Percentiles rank a stretch among this genome's conserved stretches.
These are phyloP conservation scores for Calonectria naviculata DNA, from an alignment of 2,329 filamentous ascomycete genomes.

Conservation along the genomic window DNA sequence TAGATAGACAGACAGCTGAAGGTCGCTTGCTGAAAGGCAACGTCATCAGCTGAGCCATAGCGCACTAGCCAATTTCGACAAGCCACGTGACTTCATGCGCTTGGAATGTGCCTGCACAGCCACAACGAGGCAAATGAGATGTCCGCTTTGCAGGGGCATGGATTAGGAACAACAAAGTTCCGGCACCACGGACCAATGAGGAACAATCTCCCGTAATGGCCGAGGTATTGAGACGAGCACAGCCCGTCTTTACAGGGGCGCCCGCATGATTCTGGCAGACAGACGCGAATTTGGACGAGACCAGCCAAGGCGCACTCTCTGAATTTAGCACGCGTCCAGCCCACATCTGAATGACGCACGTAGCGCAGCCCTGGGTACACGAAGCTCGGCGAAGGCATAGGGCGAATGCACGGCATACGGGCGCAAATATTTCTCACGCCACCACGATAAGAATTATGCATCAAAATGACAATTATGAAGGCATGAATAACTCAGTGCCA, in stretches of 20 bases:
- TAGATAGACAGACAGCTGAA: not conserved
- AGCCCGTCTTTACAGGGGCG: not conserved
- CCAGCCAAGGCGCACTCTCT: not conserved
- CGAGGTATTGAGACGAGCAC: not conserved
- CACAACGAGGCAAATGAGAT: not conserved
- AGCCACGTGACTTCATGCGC: not conserved
- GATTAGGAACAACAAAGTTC: not conserved
- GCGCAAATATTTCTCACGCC: no score
- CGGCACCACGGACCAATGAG: not conserved
- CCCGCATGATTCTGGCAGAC: not conserved
- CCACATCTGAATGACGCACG: not conserved
- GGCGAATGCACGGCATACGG: no score
- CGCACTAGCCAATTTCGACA: not conserved
- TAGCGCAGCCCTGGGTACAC: no score
- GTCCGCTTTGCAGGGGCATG: not conserved
- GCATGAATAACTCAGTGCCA: no score
- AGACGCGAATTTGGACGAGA: not conserved
- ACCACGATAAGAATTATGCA: no score
- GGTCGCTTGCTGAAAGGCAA: not conserved
- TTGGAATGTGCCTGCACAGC: not conserved
- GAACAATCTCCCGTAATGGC: not conserved
- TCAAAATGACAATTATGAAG: no score
- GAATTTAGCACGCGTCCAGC: not conserved
- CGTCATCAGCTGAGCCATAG: slow-evolving; percentile 10
- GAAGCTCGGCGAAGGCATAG: no score